Evolutionary conservation across 2,329 filamentous ascomycete species (phyloP), one percentile per base, ranked within the genome.

Genomic region (Mycosphaerella arachidis): DNA sequence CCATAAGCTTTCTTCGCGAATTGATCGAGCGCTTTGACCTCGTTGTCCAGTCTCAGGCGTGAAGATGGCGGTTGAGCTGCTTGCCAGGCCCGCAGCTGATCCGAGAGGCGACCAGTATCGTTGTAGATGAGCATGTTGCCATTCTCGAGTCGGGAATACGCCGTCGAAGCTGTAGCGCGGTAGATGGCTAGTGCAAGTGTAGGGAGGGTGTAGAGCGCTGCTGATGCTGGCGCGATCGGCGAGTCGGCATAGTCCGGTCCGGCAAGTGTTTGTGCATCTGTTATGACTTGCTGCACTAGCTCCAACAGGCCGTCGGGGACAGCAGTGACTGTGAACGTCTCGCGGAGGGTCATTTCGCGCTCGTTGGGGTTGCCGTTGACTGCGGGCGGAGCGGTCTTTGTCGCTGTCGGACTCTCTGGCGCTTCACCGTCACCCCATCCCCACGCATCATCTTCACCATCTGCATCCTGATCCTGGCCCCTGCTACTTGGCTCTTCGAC

Each of bases 321-420:
- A 2, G 89, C 89, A 0, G 93, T 97, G 55, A 96, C 89, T 60
- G 87, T 90, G 73, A 96, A 99, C 1, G 84, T 89, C 75, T 99
- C 94, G 62, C 83, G 89, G 48, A 97, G 77, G 0, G 90, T 89
- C 60, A 97, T 63, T 55, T 74, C 70, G 20, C 68, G 68, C 50
- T 74, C 63, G 0, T 66, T 35, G 24, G 68, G 63, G 4, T 70
- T 59, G 27, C 67, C 67, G 53, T 74, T 55, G 43, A 45, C 46
- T 10, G 75, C 13, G 18, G 43, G 30, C 27, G 53, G 31, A 9
- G 59, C 45, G 31, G 50, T 40, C 33, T 61, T 66, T 9, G 48
- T 50, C 20, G 52, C 59, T 31, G 63, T 60, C 2, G 68, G 67
- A 53, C 66, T 70, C 65, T 61, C 18, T 37, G 67, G 60, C 37